These are phyloP conservation scores for Takakia lepidozioides DNA, from an alignment of 225 moss, liverwort and hornwort genomes.

Conservation along the genomic window DNA sequence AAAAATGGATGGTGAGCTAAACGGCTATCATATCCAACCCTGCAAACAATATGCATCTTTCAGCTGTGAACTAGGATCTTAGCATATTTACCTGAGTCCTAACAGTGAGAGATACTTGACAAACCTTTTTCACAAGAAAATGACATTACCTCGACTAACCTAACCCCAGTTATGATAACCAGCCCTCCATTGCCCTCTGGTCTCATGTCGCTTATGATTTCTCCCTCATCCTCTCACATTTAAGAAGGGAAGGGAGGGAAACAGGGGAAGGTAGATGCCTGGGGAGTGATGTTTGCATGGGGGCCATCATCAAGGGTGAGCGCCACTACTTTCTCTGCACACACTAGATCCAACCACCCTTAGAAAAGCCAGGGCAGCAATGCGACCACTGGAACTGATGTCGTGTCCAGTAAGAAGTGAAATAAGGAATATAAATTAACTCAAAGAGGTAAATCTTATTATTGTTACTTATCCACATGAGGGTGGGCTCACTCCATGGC, in stretches of 20 bases:
- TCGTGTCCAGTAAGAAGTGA: background rate
- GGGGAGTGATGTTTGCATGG: conserved; percentile 49
- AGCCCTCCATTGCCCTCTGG: no score
- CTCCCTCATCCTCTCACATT: background rate
- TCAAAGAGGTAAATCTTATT: background rate
- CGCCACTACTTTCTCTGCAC: conserved; percentile 47
- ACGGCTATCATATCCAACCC: no score
- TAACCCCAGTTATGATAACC: no score
- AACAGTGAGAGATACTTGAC: no score
- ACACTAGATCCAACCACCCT: background rate
- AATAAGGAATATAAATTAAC: background rate
- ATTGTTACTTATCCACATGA: no score
- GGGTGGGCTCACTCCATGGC: no score
- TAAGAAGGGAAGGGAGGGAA: background rate
- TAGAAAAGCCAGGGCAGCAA: background rate
- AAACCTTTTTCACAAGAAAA: no score
- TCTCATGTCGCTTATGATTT: background rate
- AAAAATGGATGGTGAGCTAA: no score
- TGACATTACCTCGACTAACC: no score
- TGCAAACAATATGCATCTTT: no score
- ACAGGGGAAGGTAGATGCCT: conserved; percentile 10
- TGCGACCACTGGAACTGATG: background rate
- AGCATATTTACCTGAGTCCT: no score
- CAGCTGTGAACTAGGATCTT: no score
- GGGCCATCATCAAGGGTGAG: conserved; percentile 63